phyloP scores from a whole-genome alignment of 2,329 filamentous ascomycete species.

The Xylaria sp. region DNA sequence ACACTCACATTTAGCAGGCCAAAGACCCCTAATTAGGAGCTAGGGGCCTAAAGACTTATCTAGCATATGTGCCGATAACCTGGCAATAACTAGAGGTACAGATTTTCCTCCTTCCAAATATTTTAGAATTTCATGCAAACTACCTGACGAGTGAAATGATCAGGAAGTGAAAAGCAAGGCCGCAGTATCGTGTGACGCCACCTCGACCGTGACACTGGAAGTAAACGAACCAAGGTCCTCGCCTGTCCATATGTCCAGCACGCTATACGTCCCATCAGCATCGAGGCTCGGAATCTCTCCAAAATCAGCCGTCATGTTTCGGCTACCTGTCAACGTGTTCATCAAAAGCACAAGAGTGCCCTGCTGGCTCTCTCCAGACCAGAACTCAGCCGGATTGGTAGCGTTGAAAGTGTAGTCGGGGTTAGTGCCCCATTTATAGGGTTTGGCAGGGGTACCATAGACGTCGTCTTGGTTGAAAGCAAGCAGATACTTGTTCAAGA shows the following conservation, averaged over 20 bases:
- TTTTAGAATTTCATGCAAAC: neutral
- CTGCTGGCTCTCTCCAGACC: conserved; percentile 55
- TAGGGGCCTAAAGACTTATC: no score
- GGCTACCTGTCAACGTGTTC: conserved; percentile 53
- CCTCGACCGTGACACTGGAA: conserved; percentile 19
- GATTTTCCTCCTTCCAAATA: neutral
- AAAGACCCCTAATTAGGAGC: no score
- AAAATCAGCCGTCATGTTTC: conserved; percentile 53
- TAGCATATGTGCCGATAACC: no score
- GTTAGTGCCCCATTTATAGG: conserved; percentile 61
- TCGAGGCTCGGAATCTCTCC: conserved; percentile 56
- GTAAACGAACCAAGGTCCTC: conserved; percentile 49
- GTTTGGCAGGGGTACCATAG: conserved; percentile 55
- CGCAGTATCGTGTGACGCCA: conserved; percentile 33
- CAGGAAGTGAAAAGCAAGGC: conserved; percentile 27
- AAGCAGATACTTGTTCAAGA: conserved; percentile 55
- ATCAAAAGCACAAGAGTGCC: conserved; percentile 60
- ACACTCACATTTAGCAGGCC: no score
- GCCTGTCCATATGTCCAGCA: conserved; percentile 60
- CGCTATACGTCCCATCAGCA: conserved; percentile 48
- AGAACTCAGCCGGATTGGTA: conserved; percentile 60
- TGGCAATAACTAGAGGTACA: no score
- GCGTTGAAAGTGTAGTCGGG: conserved; percentile 60
- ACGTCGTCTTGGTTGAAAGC: conserved; percentile 59
- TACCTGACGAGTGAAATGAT: neutral